A percentile compares a stretch with the other conserved stretches of the same genome.
Evolutionary conservation across 495 filamentous ascomycete species (phyloP).

Genomic region (Hyphodiscus hymeniophilus): DNA sequence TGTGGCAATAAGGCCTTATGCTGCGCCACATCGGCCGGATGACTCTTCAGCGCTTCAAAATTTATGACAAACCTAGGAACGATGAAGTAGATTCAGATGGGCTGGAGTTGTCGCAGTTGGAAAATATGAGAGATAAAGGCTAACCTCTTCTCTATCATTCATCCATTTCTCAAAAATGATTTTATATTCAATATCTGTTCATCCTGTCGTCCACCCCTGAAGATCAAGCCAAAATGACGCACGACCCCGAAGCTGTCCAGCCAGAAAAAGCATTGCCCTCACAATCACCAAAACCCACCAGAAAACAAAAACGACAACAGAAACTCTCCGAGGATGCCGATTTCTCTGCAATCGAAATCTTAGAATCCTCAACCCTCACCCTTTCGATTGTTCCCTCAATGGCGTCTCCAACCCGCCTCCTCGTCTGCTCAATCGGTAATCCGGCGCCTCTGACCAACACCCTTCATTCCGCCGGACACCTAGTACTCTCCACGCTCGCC

Average conservation of each 20-base stretch:
- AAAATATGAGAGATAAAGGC: not conserved
- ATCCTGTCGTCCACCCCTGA: too few relatives aligned
- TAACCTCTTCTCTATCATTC: too few relatives aligned
- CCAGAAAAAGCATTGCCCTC: too few relatives aligned
- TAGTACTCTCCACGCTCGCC: slow-evolving; percentile 43
- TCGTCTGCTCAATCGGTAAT: slow-evolving; percentile 71
- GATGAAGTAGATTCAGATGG: not conserved
- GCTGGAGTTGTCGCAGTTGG: not conserved
- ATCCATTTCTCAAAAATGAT: too few relatives aligned
- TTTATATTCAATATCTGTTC: too few relatives aligned
- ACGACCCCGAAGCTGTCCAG: too few relatives aligned
- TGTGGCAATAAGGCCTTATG: not conserved
- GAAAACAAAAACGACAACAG: not conserved
- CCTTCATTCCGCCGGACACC: slow-evolving; percentile 65
- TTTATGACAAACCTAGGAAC: not conserved
- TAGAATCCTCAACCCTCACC: too few relatives aligned
- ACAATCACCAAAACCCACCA: too few relatives aligned
- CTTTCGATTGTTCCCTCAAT: not conserved
- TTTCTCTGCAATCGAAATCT: not conserved
- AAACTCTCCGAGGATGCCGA: not conserved
- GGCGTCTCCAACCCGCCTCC: slow-evolving; percentile 29
- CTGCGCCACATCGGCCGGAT: slow-evolving; percentile 7
- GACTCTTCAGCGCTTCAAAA: slow-evolving; percentile 3
- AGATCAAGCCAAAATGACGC: too few relatives aligned
- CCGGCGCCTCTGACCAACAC: slow-evolving; percentile 51